Percentiles rank a stretch among this genome's conserved stretches.
Conservation (phyloP, 2,329 filamentous ascomycete genomes). For the Xylogone sp. region DNA sequence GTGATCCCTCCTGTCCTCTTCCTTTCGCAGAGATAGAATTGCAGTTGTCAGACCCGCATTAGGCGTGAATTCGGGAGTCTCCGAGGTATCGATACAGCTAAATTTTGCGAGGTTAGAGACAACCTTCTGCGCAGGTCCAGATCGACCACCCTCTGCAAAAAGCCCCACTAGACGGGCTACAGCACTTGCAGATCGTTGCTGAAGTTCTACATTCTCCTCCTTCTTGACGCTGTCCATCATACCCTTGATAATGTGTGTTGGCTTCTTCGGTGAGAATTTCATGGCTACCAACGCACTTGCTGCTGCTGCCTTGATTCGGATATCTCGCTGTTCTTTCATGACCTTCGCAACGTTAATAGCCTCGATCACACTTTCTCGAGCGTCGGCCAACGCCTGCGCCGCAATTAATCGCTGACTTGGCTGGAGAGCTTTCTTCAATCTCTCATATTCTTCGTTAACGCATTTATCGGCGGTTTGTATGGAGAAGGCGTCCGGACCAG, state of each 20-base stretch:
- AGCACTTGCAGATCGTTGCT: conserved; percentile 79
- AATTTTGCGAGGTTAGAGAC: conserved; percentile 96
- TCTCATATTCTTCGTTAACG: conserved; percentile 79
- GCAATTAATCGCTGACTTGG: conserved; percentile 85
- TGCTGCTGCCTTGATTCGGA: conserved; percentile 80
- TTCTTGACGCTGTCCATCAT: conserved; percentile 98
- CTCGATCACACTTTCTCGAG: conserved; percentile 62
- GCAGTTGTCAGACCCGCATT: conserved; percentile 75
- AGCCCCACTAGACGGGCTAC: conserved; percentile 83
- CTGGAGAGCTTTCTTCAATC: conserved; percentile 81
- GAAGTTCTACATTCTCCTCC: conserved; percentile 86
- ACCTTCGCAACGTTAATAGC: conserved; percentile 77
- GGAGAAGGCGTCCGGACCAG: conserved; percentile 89
- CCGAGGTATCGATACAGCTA: conserved; percentile 94
- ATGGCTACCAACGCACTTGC: conserved; percentile 88
- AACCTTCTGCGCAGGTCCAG: conserved; percentile 89
- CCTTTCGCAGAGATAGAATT: conserved; percentile 92
- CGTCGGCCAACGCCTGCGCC: conserved; percentile 73
- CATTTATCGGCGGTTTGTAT: conserved; percentile 85
- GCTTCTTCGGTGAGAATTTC: conserved; percentile 85
- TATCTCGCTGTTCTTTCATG: conserved; percentile 77
- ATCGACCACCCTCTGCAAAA: conserved; percentile 75
- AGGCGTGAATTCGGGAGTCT: conserved; percentile 90
- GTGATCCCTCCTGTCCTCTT: conserved; percentile 92
- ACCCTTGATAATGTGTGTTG: conserved; percentile 85